Base-by-base conservation (phyloP, 2,329 filamentous ascomycete genomes). In the Aspergillus clavatus region DNA sequence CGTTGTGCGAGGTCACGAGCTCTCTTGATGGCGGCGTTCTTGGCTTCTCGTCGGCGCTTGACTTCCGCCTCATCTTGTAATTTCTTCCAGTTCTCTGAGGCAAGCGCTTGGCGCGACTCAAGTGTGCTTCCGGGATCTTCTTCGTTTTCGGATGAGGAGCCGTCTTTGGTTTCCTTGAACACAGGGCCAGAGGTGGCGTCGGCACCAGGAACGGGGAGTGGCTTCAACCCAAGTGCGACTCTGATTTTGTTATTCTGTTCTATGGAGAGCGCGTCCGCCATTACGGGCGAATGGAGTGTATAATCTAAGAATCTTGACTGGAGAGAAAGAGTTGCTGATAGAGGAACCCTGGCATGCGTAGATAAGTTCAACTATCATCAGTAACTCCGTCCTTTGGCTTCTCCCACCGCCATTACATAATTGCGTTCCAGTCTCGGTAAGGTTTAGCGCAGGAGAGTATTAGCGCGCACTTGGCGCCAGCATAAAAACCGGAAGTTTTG, bases 241-340 rank as follows among this genome's bases (percentile, higher is more conserved):
- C 91, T 89, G 61, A 96, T 85, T 63, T 90, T 87, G 73, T 97
- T 97, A 55, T 88, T 89, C 77, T 96, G 89, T 69, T 94, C 87
- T 63, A 97, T 90, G 22, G 86, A 84, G 36, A 87, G 81, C 58
- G 82, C 65, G 62, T 74, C 72, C 49, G 73, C 63, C 72, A 75
- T 75, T 24, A 51, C 69, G 56, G 50, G 48, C 46, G 48, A 44
- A 38, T 43, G 21, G 31, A 23, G 18, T 16, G 10, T 19, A 28
- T 23, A 28, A 40, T 19, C 21, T 28, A 19, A 28, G 21, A 16
- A 22, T 14, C 16, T 28, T 33, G 36, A 40, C 21, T 31, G 16
- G 43, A 29, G 36, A 24, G 27, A 46, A 14, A 21, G 19, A 24
- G 42, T 19, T 18, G 29, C 28, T 37, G 26, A 16, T 21, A n/a